These are phyloP conservation scores for Suhomyces terraborum DNA, from an alignment of 1,139 yeast species.

Conservation along the genomic window DNA sequence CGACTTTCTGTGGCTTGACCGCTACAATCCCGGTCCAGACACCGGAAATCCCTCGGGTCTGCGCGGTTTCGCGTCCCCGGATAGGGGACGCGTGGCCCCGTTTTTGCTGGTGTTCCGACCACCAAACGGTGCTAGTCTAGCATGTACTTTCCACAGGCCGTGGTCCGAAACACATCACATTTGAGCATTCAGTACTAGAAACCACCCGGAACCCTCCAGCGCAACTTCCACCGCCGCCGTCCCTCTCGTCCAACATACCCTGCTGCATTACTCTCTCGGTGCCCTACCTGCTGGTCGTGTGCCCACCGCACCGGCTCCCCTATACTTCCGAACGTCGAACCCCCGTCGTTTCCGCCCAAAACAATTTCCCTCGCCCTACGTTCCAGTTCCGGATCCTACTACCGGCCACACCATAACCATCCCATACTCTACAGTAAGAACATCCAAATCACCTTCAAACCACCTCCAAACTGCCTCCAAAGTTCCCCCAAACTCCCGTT, in stretches of 20 bases:
- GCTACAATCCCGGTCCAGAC: background rate
- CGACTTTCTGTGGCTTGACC: too few species aligned
- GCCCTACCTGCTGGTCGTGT: conserved; percentile 3
- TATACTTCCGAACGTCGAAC: background rate
- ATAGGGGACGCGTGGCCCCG: conserved; percentile 1
- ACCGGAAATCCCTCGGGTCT: conserved; percentile 1
- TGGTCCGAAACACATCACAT: too few species aligned
- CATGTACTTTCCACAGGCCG: too few species aligned
- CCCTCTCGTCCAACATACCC: background rate
- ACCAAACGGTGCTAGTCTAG: too few species aligned
- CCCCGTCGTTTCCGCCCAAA: conserved; percentile 3
- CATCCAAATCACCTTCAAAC: background rate
- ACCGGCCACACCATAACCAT: conserved; percentile 3
- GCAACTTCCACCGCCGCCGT: background rate
- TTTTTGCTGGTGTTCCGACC: background rate
- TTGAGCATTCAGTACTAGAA: too few species aligned
- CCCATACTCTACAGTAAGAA: background rate
- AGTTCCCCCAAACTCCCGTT: conserved; percentile 2
- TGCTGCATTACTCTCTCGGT: background rate
- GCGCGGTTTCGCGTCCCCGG: background rate
- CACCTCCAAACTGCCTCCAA: background rate
- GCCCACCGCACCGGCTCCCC: background rate
- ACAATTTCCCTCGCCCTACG: conserved; percentile 2
- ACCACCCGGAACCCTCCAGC: too few species aligned
- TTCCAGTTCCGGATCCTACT: conserved; percentile 3